A percentile compares a stretch with the other conserved stretches of the same genome.
These are phyloP conservation scores for Irpex sp. DNA, from an alignment of 1,284 basidiomycete species.

Conservation along the genomic window DNA sequence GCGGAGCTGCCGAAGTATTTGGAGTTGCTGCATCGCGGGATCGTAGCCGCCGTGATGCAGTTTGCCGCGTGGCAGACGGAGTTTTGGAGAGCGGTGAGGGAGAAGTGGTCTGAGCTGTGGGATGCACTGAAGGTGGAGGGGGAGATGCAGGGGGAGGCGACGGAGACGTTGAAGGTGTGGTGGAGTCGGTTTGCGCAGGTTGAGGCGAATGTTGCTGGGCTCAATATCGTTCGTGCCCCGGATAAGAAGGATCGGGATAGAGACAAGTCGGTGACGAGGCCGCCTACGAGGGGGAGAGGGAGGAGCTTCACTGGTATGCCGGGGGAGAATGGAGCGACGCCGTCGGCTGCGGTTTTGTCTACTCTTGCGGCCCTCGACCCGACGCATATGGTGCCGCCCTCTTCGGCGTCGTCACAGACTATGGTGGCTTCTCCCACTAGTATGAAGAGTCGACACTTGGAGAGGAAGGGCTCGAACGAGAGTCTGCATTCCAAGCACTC, in stretches of 20 bases:
- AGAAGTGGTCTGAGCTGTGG: conserved; percentile 74
- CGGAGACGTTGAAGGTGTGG: conserved; percentile 70
- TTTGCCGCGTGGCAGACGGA: conserved; percentile 52
- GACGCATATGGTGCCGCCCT: background rate
- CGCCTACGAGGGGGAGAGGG: background rate
- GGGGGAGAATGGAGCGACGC: background rate
- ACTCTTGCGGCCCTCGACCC: conserved; percentile 3
- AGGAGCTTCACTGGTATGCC: conserved; percentile 8
- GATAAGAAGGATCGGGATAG: conserved; percentile 15
- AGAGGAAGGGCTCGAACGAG: conserved; percentile 32
- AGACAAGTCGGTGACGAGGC: conserved; percentile 5
- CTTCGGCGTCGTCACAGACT: conserved; percentile 8
- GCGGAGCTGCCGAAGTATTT: conserved; percentile 66
- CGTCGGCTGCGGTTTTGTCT: conserved; percentile 6
- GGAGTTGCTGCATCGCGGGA: conserved; percentile 52
- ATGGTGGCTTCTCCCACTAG: conserved; percentile 9
- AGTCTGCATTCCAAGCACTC: conserved; percentile 41
- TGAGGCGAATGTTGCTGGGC: conserved; percentile 40
- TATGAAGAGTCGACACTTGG: conserved; percentile 13
- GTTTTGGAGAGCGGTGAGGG: conserved; percentile 56
- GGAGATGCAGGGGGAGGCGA: conserved; percentile 60
- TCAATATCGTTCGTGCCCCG: conserved; percentile 38
- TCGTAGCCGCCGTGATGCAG: conserved; percentile 44
- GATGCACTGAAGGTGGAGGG: conserved; percentile 73
- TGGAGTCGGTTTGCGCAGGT: conserved; percentile 59